Conservation (phyloP, 345 rosid genomes). For the Turritis glabra region DNA sequence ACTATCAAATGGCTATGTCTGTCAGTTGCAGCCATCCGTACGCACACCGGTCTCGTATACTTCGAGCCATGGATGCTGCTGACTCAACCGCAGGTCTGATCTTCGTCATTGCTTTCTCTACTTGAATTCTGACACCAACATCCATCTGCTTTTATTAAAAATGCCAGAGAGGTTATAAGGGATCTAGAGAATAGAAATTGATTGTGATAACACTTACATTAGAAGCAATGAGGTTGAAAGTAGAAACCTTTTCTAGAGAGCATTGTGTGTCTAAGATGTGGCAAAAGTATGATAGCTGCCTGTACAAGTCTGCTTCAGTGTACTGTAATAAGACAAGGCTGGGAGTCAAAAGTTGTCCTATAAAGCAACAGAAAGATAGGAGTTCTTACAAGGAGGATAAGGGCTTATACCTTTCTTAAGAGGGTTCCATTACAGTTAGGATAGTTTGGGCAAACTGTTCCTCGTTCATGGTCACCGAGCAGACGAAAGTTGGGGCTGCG, state of each 20-base stretch:
- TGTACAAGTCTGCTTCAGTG: background rate
- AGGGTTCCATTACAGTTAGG: constrained; percentile 79
- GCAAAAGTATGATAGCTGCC: constrained; percentile 45
- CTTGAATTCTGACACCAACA: background rate
- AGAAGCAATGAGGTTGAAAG: background rate
- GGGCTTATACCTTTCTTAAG: constrained; percentile 53
- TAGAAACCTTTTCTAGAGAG: constrained; percentile 62
- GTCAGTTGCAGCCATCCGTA: constrained; percentile 75
- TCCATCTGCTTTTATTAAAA: background rate
- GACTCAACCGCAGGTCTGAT: background rate
- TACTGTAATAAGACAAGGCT: background rate
- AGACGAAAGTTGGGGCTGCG: too few species aligned
- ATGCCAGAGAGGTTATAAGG: background rate
- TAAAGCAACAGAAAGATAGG: background rate
- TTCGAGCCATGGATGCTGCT: background rate
- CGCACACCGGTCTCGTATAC: constrained; percentile 47
- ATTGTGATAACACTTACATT: too few species aligned
- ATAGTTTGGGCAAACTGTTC: constrained; percentile 81
- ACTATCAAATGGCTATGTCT: constrained; percentile 20
- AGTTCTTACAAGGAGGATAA: background rate
- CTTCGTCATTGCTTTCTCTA: background rate
- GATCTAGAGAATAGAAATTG: too few species aligned
- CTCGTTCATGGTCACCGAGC: constrained; percentile 72
- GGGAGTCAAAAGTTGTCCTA: background rate
- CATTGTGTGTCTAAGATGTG: constrained; percentile 59